Percentiles rank a stretch among this genome's conserved stretches.
These are phyloP conservation scores for Beauveria rudraprayagi DNA, from an alignment of 2,329 filamentous ascomycete genomes.

Conservation along the genomic window DNA sequence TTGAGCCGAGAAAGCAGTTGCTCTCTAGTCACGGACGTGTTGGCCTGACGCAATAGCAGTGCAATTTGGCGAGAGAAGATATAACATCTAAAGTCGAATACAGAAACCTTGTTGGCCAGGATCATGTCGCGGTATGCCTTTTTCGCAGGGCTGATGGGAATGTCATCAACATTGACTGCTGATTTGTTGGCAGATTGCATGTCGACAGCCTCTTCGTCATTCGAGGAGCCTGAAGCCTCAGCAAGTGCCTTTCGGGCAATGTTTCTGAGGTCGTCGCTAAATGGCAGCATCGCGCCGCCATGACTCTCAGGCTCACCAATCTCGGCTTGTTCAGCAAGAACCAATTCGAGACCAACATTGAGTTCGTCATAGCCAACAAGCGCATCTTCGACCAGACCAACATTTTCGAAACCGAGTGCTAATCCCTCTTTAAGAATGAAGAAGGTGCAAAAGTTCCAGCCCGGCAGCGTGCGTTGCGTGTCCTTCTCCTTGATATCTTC, in stretches of 20 bases:
- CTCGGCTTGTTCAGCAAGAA: constrained; percentile 64
- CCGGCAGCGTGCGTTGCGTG: constrained; percentile 73
- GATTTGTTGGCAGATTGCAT: constrained; percentile 36
- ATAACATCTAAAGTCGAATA: constrained; percentile 93
- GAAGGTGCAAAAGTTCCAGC: constrained; percentile 99
- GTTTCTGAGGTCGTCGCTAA: constrained; percentile 65
- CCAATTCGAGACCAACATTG: constrained; percentile 73
- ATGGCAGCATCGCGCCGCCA: constrained; percentile 62
- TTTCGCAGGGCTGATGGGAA: constrained; percentile 53
- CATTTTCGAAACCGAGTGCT: constrained; percentile 88
- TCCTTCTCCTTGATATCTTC: constrained; percentile 96
- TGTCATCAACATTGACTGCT: constrained; percentile 42
- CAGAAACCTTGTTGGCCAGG: constrained; percentile 85
- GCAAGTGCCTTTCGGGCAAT: constrained; percentile 46
- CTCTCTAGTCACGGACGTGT: constrained; percentile 55
- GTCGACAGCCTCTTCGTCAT: constrained; percentile 39
- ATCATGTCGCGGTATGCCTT: constrained; percentile 91
- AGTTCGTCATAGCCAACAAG: constrained; percentile 93
- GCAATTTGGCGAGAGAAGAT: constrained; percentile 85
- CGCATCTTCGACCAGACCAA: constrained; percentile 91
- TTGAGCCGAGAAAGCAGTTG: constrained; percentile 54
- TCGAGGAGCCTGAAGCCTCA: constrained; percentile 23
- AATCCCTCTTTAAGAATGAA: constrained; percentile 96
- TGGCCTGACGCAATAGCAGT: constrained; percentile 74
- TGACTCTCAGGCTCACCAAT: constrained; percentile 55